These are phyloP conservation scores for Colletotrichum lupini DNA, from an alignment of 2,329 filamentous ascomycete species.

Conservation along the genomic window DNA sequence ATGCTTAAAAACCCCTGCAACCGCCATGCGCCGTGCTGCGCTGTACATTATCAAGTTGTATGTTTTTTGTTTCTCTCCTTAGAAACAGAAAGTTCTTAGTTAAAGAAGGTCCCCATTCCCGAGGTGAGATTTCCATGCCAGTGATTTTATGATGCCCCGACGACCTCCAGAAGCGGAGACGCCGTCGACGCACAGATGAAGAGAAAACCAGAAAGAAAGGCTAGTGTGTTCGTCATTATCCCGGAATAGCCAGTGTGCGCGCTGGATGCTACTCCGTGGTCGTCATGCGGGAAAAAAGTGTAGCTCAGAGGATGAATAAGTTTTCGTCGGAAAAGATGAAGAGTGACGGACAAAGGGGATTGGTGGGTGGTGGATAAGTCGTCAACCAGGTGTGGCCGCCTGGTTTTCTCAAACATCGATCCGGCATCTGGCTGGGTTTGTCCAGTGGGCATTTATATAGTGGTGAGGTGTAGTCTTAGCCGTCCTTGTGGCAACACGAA, in stretches of 20 bases:
- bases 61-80: constrained; percentile 36
- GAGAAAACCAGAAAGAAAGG: constrained; percentile 45
- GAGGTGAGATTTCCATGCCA: constrained; percentile 37
- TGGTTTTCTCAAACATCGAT: constrained; percentile 24
- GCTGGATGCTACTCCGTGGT: constrained; percentile 32
- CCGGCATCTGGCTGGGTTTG: constrained; percentile 29
- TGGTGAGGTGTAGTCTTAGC: constrained; percentile 18
- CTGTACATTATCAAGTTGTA: constrained; percentile 47
- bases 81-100: constrained; percentile 27
- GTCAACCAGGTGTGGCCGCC: constrained; percentile 30
- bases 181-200: constrained; percentile 30
- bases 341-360: constrained; percentile 28
- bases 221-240: constrained; percentile 35
- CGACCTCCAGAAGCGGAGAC: constrained; percentile 22
- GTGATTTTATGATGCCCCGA: constrained; percentile 35
- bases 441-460: constrained; percentile 31
- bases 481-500: constrained; percentile 27
- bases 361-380: constrained; percentile 6
- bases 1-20: constrained; percentile 50
- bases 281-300: constrained; percentile 33
- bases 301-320: constrained; percentile 28
- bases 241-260: constrained; percentile 33
- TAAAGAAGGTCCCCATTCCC: constrained; percentile 33
- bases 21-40: constrained; percentile 52
- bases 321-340: constrained; percentile 26